Percentiles rank a stretch among this genome's conserved stretches.
Conservation (phyloP, 2,329 filamentous ascomycete species). For the Arthroderma uncinatum region DNA sequence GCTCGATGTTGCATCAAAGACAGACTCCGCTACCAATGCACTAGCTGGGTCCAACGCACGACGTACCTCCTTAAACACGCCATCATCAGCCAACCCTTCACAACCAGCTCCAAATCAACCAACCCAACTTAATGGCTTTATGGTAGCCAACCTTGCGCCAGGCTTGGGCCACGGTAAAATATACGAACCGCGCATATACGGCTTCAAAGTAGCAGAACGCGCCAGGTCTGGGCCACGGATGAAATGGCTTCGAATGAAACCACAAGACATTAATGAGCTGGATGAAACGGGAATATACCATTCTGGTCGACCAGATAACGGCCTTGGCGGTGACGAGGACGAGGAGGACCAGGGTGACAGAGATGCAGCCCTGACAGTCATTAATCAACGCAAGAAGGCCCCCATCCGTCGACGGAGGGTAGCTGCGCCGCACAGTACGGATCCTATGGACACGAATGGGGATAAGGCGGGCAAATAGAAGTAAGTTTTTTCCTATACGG, state of each 20-base stretch:
- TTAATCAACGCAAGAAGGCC: constrained; percentile 34
- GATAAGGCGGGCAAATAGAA: constrained; percentile 17
- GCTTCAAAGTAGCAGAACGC: constrained; percentile 85
- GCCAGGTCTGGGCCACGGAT: constrained; percentile 85
- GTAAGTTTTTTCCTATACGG: neutral
- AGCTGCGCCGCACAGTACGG: constrained; percentile 16
- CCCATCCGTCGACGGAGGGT: constrained; percentile 32
- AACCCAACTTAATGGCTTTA: constrained; percentile 67
- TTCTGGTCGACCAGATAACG: constrained; percentile 20
- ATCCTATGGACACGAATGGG: constrained; percentile 28
- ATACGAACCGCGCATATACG: constrained; percentile 93
- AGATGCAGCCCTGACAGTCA: constrained; percentile 27
- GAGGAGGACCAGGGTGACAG: constrained; percentile 28
- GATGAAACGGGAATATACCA: constrained; percentile 53
- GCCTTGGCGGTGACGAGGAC: constrained; percentile 19
- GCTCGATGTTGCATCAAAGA: constrained; percentile 65
- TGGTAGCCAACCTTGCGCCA: constrained; percentile 75
- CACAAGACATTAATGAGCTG: constrained; percentile 65
- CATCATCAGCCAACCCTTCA: constrained; percentile 16
- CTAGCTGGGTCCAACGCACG: constrained; percentile 15
- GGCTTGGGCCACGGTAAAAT: constrained; percentile 72
- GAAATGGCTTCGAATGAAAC: constrained; percentile 88
- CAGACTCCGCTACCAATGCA: constrained; percentile 37
- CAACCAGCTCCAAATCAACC: constrained; percentile 39
- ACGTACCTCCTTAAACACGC: constrained; percentile 18